Conservation (phyloP, 768 basidiomycete species). For the Macrolepiota albuminosa region DNA sequence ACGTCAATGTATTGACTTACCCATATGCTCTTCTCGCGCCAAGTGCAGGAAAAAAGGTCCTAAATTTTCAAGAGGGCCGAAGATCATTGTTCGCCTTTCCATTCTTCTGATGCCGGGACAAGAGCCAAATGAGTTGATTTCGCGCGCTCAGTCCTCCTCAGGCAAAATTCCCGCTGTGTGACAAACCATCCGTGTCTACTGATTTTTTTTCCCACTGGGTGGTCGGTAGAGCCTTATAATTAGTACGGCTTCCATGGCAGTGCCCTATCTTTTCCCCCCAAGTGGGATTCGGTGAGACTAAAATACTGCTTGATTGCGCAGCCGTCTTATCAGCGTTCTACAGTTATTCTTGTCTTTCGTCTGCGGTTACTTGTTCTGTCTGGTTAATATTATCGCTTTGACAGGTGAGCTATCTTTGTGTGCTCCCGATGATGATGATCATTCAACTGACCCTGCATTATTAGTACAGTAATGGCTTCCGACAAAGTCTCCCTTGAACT, state of each 20-base stretch:
- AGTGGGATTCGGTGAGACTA: neutral
- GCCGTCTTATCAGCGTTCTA: neutral
- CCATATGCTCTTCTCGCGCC: constrained; percentile 1
- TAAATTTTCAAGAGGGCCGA: neutral
- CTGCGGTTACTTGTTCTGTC: neutral
- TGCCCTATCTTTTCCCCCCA: neutral
- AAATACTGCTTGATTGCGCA: neutral
- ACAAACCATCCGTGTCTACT: neutral
- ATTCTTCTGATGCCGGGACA: neutral
- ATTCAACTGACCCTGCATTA: neutral
- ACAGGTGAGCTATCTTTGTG: neutral
- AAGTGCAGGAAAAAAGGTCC: neutral
- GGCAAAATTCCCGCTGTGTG: constrained; percentile 4
- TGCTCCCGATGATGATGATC: neutral
- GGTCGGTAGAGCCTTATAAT: neutral
- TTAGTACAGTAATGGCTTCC: neutral
- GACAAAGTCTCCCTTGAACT: neutral
- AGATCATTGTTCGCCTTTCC: neutral
- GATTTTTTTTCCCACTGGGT: neutral
- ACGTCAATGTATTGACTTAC: neutral
- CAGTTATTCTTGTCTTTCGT: neutral
- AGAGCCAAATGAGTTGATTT: neutral
- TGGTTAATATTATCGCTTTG: neutral
- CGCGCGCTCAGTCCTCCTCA: neutral
- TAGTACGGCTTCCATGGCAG: neutral